phyloP scores from a whole-genome alignment of 371 early-diverging fungal species.

The Mucor piriformis region DNA sequence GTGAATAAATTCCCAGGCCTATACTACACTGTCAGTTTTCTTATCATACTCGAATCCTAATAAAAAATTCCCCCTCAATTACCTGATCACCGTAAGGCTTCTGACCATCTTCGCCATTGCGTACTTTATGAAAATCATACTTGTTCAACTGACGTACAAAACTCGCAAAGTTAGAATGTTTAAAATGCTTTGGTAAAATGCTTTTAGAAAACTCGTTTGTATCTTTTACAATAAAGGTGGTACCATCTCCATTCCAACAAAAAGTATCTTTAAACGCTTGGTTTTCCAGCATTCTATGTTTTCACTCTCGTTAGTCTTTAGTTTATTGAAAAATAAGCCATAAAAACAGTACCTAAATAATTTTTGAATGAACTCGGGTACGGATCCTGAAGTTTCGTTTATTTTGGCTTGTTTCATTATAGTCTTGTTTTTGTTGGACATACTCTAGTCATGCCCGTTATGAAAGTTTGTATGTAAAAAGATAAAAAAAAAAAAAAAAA shows the following conservation, averaged over 20 bases:
- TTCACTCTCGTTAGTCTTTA: neutral
- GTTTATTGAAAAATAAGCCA: neutral
- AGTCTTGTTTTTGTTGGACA: constrained; percentile 16
- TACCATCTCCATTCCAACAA: constrained; percentile 80
- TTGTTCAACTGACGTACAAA: constrained; percentile 97
- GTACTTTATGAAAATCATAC: constrained; percentile 93
- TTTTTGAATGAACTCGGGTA: constrained; percentile 54
- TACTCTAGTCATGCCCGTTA: constrained; percentile 15
- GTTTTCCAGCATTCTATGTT: constrained; percentile 68
- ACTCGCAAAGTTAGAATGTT: constrained; percentile 91
- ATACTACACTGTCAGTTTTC: neutral
- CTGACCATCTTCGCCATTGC: constrained; percentile 58
- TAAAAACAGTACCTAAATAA: constrained; percentile 35
- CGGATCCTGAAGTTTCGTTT: constrained; percentile 19
- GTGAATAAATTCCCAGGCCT: constrained; percentile 84
- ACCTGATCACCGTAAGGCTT: constrained; percentile 69
- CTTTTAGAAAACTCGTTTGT: constrained; percentile 71
- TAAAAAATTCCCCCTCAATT: neutral
- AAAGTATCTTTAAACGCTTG: constrained; percentile 60
- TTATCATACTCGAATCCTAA: neutral
- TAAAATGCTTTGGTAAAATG: constrained; percentile 85
- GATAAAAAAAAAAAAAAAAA: neutral
- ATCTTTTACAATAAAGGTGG: constrained; percentile 83
- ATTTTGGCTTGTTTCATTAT: constrained; percentile 16
- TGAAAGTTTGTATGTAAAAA: neutral